phyloP scores from a whole-genome alignment of 2,329 filamentous ascomycete species.

The Alternaria dauci region DNA sequence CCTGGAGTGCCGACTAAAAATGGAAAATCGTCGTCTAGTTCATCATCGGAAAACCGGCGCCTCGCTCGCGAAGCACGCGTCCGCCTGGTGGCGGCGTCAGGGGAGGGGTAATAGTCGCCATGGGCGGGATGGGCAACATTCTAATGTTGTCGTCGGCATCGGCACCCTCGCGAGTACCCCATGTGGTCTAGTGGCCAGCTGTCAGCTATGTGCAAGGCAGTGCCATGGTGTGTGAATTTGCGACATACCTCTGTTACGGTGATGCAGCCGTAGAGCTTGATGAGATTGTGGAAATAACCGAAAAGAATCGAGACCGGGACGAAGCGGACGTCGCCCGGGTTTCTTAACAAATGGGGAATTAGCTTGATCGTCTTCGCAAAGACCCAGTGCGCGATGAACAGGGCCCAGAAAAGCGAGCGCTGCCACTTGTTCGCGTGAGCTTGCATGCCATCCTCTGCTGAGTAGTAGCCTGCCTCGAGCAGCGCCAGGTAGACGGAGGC shows the following conservation, averaged over 20 bases:
- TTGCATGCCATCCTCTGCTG: conserved; percentile 24
- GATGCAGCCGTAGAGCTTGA: conserved; percentile 87
- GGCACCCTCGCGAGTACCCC: conserved; percentile 92
- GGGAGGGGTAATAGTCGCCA: conserved; percentile 47
- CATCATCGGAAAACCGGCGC: conserved; percentile 38
- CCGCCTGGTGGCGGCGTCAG: conserved; percentile 45
- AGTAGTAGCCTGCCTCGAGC: conserved; percentile 44
- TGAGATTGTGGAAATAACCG: conserved; percentile 89
- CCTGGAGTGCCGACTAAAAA: conserved; percentile 36
- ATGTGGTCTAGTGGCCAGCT: conserved; percentile 74
- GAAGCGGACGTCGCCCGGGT: conserved; percentile 81
- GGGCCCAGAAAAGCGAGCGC: conserved; percentile 39
- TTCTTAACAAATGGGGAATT: conserved; percentile 82
- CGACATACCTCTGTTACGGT: conserved; percentile 64
- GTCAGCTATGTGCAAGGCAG: conserved; percentile 28
- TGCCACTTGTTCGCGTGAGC: conserved; percentile 32
- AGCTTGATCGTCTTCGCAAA: conserved; percentile 94
- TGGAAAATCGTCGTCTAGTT: conserved; percentile 35
- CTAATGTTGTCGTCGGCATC: conserved; percentile 70
- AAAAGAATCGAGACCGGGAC: conserved; percentile 88
- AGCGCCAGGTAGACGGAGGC: conserved; percentile 43
- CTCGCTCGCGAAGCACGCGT: conserved; percentile 48
- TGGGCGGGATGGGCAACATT: conserved; percentile 49
- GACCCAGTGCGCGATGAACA: conserved; percentile 60
- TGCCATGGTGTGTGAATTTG: conserved; percentile 28